These are phyloP conservation scores for Phytophthora tubulina DNA, from an alignment of 352 stramenopile species.

Conservation along the genomic window DNA sequence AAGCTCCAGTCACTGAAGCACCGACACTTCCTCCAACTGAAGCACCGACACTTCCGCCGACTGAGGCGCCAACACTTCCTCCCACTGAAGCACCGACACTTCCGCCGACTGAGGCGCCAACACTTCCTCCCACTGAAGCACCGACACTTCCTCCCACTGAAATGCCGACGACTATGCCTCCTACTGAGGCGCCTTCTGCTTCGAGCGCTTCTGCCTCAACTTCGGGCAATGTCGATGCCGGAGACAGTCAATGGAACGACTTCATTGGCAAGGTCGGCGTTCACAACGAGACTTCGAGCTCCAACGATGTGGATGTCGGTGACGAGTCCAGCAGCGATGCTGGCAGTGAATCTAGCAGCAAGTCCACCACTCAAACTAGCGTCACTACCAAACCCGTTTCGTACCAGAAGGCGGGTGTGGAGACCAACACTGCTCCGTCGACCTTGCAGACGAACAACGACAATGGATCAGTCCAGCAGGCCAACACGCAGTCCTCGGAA, in stretches of 20 bases:
- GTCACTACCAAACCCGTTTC: slow-evolving; percentile 12
- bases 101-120: slow-evolving; percentile 23
- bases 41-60: slow-evolving; percentile 8
- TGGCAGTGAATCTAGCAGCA: slow-evolving; percentile 10
- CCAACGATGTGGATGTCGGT: slow-evolving; percentile 28
- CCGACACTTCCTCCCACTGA: slow-evolving; percentile 21
- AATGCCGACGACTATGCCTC: slow-evolving; percentile 10
- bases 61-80: slow-evolving; percentile 4
- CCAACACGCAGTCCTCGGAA: slow-evolving; percentile 39
- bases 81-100: slow-evolving; percentile 26
- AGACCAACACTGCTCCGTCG: slow-evolving; percentile 10
- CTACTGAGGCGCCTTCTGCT: slow-evolving; percentile 23
- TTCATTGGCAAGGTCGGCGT: slow-evolving; percentile 34
- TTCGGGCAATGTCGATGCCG: slow-evolving; percentile 20
- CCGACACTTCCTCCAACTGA: slow-evolving; percentile 23
- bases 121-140: slow-evolving; percentile 13
- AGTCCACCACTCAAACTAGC: slow-evolving; percentile 7
- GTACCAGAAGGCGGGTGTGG: slow-evolving; percentile 25
- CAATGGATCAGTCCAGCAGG: slow-evolving; percentile 34
- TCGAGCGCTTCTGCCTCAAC: slow-evolving; percentile 26
- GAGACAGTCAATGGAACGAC: slow-evolving; percentile 32
- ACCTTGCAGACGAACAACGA: slow-evolving; percentile 24
- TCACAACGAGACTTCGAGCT: slow-evolving; percentile 29
- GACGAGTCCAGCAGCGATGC: slow-evolving; percentile 20
- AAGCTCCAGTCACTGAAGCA: slow-evolving; percentile 24